These are phyloP conservation scores for Lanmaoa pseudosensibilis DNA, from an alignment of 768 basidiomycete genomes.

Conservation along the genomic window DNA sequence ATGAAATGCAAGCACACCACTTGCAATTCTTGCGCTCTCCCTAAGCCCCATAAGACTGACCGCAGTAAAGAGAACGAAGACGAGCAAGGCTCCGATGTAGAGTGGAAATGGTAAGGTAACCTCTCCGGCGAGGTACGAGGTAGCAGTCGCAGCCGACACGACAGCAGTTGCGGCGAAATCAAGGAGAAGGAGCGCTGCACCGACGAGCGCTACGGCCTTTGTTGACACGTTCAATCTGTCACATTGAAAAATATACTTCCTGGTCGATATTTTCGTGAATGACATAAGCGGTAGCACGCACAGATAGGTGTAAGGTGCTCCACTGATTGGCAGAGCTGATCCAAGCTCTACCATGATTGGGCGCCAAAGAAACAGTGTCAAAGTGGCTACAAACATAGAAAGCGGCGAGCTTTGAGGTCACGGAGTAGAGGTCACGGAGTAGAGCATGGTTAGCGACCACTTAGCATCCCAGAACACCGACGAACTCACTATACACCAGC, in stretches of 20 bases:
- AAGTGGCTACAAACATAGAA: constrained; percentile 60
- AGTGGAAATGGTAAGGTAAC: constrained; percentile 55
- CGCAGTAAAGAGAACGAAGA: constrained; percentile 53
- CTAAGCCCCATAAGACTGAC: constrained; percentile 59
- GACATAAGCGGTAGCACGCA: constrained; percentile 28
- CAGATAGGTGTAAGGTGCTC: constrained; percentile 73
- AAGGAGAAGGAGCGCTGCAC: constrained; percentile 64
- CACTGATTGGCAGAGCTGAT: constrained; percentile 65
- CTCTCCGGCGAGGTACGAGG: constrained; percentile 66
- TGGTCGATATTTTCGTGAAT: background rate
- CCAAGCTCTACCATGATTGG: constrained; percentile 75
- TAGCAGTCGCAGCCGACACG: constrained; percentile 73
- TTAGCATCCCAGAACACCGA: background rate
- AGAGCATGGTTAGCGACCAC: background rate
- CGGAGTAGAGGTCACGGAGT: background rate
- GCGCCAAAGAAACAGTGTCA: constrained; percentile 67
- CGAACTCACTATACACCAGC: constrained; percentile 61
- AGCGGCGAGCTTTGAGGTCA: constrained; percentile 57
- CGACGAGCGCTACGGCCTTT: constrained; percentile 62
- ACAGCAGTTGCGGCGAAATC: constrained; percentile 70
- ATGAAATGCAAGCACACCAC: constrained; percentile 58
- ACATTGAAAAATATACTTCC: background rate
- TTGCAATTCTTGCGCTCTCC: constrained; percentile 62
- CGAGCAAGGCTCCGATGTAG: constrained; percentile 51
- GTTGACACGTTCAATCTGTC: constrained; percentile 62